phyloP scores from a whole-genome alignment of 1,139 yeast genomes.

The Yamadazyma diddensiae region DNA sequence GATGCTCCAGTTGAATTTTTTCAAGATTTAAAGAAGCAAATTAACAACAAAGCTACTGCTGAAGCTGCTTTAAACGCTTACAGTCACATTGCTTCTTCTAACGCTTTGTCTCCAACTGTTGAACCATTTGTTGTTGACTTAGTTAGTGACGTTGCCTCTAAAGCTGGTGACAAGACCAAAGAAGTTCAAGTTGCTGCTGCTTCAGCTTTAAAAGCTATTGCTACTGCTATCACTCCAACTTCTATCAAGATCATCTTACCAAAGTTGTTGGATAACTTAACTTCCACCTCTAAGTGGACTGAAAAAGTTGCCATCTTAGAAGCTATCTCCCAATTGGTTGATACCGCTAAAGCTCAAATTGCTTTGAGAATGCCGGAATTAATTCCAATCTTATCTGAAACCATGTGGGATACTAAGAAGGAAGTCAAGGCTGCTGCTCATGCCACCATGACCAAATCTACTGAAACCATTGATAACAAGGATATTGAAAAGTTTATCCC shows the following conservation, averaged over 20 bases:
- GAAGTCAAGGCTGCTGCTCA: conserved; percentile 98
- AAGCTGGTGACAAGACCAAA: conserved; percentile 88
- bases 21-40: conserved; percentile 68
- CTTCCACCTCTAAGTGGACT: conserved; percentile 90
- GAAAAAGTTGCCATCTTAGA: conserved; percentile 92
- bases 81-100: conserved; percentile 76
- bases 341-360: conserved; percentile 91
- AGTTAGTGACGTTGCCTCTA: conserved; percentile 65
- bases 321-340: conserved; percentile 84
- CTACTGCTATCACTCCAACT: conserved; percentile 84
- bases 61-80: conserved; percentile 84
- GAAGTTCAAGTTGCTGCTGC: conserved; percentile 69
- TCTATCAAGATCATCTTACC: conserved; percentile 92
- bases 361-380: conserved; percentile 99
- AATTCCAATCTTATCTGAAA: conserved; percentile 96
- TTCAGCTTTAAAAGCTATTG: conserved; percentile 71
- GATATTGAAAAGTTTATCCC: conserved; percentile 99
- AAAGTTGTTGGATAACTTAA: conserved; percentile 65
- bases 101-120: conserved; percentile 82
- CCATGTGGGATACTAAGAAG: conserved; percentile 99
- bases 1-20: conserved; percentile 94
- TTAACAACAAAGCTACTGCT: conserved; percentile 66
- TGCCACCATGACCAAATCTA: conserved; percentile 91
- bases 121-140: conserved; percentile 90
- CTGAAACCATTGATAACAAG: conserved; percentile 98